phyloP scores from a whole-genome alignment of 331 rosid species.

The Acacia pycnantha region DNA sequence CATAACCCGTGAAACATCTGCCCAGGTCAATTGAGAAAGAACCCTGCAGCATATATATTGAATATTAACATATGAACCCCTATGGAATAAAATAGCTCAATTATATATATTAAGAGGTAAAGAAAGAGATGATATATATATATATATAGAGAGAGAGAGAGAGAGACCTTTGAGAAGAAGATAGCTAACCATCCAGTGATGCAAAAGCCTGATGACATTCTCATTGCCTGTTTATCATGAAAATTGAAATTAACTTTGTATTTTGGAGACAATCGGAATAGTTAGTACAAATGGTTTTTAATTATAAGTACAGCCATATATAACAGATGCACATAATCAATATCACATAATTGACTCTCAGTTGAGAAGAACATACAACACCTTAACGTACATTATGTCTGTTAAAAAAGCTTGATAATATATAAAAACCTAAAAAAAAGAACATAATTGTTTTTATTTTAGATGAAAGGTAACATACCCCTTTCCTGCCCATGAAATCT shows the following conservation, averaged over 20 bases:
- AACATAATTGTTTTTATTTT: background rate
- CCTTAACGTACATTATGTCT: background rate
- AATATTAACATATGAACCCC: background rate
- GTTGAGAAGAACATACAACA: background rate
- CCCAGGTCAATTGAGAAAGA: constrained; percentile 67
- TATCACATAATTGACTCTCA: too few relatives aligned
- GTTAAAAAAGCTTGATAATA: background rate
- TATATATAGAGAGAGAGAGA: background rate
- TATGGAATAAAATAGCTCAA: background rate
- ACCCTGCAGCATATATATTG: constrained; percentile 35
- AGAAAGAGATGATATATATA: background rate
- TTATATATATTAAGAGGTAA: background rate
- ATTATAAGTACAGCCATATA: too few relatives aligned
- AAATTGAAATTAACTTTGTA: background rate
- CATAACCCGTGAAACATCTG: constrained; percentile 72
- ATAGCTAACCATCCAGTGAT: constrained; percentile 82
- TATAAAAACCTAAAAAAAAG: background rate
- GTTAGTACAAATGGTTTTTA: too few relatives aligned
- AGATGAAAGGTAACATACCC: constrained; percentile 47
- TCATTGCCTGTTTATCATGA: constrained; percentile 63
- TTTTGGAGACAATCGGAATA: background rate
- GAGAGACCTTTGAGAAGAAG: constrained; percentile 59
- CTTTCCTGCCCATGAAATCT: constrained; percentile 74
- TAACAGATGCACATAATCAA: too few relatives aligned
- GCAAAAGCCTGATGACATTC: constrained; percentile 70